These are phyloP conservation scores for Phytopythium oedochilum DNA, from an alignment of 352 stramenopile species.

Conservation along the genomic window DNA sequence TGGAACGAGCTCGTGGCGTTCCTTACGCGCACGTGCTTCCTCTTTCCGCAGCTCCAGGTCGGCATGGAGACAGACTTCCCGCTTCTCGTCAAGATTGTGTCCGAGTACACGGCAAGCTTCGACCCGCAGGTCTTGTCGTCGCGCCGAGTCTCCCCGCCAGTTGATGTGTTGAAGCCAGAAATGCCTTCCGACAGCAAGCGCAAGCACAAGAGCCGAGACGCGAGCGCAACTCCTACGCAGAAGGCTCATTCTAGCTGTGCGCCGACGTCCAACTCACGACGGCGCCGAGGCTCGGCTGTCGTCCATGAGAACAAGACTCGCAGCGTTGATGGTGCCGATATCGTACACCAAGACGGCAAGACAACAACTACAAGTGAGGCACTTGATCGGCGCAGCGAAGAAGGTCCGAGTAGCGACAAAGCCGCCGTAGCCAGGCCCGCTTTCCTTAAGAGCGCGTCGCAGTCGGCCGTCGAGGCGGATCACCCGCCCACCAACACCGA, in stretches of 20 bases:
- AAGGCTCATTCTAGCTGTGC: background rate
- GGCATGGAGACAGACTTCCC: conserved; percentile 74
- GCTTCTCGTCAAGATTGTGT: conserved; percentile 76
- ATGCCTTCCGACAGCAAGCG: background rate
- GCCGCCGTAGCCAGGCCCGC: background rate
- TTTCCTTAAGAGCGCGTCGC: background rate
- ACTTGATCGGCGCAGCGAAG: background rate
- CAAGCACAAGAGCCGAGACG: background rate
- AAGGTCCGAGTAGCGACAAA: background rate
- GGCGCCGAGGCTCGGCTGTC: background rate
- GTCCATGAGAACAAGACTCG: background rate
- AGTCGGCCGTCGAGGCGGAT: background rate
- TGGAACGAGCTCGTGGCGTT: conserved; percentile 80
- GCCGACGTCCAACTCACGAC: background rate
- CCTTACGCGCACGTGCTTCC: conserved; percentile 73
- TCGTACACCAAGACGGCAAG: background rate
- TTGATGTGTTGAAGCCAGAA: background rate
- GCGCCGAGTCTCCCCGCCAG: conserved; percentile 15
- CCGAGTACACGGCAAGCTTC: conserved; percentile 77
- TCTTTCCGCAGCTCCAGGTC: conserved; percentile 74
- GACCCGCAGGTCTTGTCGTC: conserved; percentile 69
- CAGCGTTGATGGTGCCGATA: background rate
- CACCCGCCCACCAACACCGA: background rate
- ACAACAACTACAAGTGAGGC: background rate
- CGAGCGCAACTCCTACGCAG: background rate